These are phyloP conservation scores for Musa troglodytarum DNA, from an alignment of 176 grass and related monocot species.

Conservation along the genomic window DNA sequence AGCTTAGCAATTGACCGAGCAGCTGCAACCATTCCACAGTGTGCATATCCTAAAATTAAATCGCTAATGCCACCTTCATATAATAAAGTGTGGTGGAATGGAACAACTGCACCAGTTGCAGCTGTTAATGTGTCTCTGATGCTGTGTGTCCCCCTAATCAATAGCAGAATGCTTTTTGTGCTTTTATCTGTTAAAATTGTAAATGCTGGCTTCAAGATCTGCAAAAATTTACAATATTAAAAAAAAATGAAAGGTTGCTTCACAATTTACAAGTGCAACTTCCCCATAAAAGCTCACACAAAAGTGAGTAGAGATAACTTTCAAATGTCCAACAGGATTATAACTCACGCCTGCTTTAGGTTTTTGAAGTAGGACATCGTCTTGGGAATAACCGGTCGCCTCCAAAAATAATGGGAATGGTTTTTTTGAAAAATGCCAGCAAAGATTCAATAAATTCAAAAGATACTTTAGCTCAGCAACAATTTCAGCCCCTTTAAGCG, in stretches of 20 bases:
- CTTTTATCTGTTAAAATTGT: conserved; percentile 81
- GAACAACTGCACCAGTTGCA: conserved; percentile 87
- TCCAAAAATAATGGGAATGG: conserved; percentile 90
- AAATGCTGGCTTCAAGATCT: conserved; percentile 98
- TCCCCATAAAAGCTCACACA: conserved; percentile 15
- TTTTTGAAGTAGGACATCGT: conserved; percentile 92
- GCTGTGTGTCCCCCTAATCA: conserved; percentile 96
- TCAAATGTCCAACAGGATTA: conserved; percentile 13
- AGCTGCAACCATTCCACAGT: conserved; percentile 97
- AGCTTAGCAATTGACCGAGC: conserved; percentile 97
- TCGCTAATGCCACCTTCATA: conserved; percentile 82
- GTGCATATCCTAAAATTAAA: conserved; percentile 96
- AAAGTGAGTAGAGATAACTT: conserved; percentile 15
- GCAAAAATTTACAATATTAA: conserved; percentile 19
- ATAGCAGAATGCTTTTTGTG: conserved; percentile 66
- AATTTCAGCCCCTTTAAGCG: conserved; percentile 67
- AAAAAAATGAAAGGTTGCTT: not conserved
- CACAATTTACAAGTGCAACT: not conserved
- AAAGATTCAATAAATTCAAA: conserved; percentile 74
- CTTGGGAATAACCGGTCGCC: conserved; percentile 49
- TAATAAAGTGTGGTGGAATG: conserved; percentile 92
- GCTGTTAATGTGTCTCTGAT: conserved; percentile 95
- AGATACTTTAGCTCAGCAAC: conserved; percentile 75
- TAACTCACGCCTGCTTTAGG: conserved; percentile 98
- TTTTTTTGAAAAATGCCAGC: conserved; percentile 99